Base-by-base conservation (phyloP, 2,329 filamentous ascomycete genomes). In the Tolypocladium cylindrosporum region DNA sequence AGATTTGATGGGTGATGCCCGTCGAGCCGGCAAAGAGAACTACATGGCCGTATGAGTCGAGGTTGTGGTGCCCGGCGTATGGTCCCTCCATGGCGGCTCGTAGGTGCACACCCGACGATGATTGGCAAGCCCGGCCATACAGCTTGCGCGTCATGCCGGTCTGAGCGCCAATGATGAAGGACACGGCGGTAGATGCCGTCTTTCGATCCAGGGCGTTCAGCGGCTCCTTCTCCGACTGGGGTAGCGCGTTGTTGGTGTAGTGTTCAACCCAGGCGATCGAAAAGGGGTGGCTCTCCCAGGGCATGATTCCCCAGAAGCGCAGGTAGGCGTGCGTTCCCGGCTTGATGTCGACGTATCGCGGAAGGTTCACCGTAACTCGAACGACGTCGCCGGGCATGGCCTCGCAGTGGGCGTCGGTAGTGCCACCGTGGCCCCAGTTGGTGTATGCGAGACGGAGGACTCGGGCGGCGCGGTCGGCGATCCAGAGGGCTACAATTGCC, bases 1-100 rank as follows among this genome's bases (percentile, higher is more conserved):
- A 90, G 37, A 97, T 84, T 70, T 96, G 91, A 71, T 97, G 93
- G 1, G 93, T 96, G 74, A 99, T 97, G 61, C 94, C 94, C 6
- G 94, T 91, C 58, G 93, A 90, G 58, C 91, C 92, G 14, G 93
- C 92, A 69, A 97, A 91, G 58, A 99, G 86, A 62, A 99, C 83
- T 51, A 87, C 86, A 50, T 95, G 94, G 43, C 94, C 93, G 72
- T 97, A 97, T 9, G 92, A 97, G 72, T 91, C 87, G 62, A 97
- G 86, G 60, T 85, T 86, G 73, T 96, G 88, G 68, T 91, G 87
- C 48, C 87, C 87, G 5, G 85, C 87, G 69, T 97, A 97, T 0
- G 94, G 93, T 0, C 94, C 94, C 74, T 97, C 94, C 61, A 95
- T 84, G 59, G 89, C 85, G 40, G 90, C 91, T 59, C 79, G 81